Evolutionary conservation across 2,329 filamentous ascomycete species (phyloP), one percentile per base, ranked within the genome.

Genomic region (Bipolaris sorokiniana): DNA sequence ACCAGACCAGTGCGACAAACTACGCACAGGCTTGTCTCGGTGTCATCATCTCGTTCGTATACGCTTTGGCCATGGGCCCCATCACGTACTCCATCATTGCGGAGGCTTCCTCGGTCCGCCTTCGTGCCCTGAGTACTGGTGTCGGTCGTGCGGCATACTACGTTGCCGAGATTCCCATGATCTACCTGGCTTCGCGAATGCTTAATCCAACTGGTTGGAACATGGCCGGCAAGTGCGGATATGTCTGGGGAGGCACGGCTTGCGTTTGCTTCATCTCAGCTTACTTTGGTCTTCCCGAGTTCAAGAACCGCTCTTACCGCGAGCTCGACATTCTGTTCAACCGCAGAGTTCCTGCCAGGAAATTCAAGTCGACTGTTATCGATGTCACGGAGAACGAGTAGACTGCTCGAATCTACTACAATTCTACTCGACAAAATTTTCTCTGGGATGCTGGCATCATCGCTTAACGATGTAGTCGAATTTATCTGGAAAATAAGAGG

Each of bases 11-110:
- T 0, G 64, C 80, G 3, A 69, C 83, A 49, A 80, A 75, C 59
- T 77, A 82, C 46, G 86, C 86, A 1, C 84, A 86, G 70, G 86
- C 86, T 22, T 83, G 83, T 15, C 77, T 89, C 15, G 86, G 86
- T 52, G 76, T 89, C 41, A 84, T 88, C 67, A 81, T 89, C 66
- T 88, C 86, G 20, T 84, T 89, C 60, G 78, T 88, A 23, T 90
- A 87, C 77, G 83, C 82, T 36, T 76, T 86, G 16, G 84, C 84
- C 62, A 85, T 85, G 15, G 86, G 85, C 1, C 86, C 86, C n/a
- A 84, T 84, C 37, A 87, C 86, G 10, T 89, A 84, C 81, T 83
- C 85, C 73, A 86, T 88, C 66, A 88, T 88, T 48, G 85, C 83
- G 58, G 86, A 88, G 74, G 88, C 86, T 1, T 87, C 86, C 0